A percentile compares a stretch with the other conserved stretches of the same genome.
Conservation (phyloP, 2,329 filamentous ascomycete species). For the Pseudophaeomoniella oleicola region DNA sequence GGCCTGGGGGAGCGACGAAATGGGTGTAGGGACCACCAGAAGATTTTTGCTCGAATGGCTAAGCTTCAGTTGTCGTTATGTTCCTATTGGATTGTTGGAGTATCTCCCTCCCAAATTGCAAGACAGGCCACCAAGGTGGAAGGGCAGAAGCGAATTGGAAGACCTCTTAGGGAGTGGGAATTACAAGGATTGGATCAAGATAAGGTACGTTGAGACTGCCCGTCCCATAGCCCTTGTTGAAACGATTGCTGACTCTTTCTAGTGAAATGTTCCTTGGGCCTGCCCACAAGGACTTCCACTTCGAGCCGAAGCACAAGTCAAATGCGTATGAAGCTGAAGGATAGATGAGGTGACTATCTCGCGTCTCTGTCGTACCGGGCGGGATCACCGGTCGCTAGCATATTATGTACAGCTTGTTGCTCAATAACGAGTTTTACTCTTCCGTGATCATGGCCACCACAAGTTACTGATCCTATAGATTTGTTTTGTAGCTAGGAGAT, state of each 20-base stretch:
- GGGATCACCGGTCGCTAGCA: no score
- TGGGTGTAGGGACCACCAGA: conserved; percentile 78
- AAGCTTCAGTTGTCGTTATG: conserved; percentile 83
- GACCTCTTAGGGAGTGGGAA: conserved; percentile 81
- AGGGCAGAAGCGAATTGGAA: conserved; percentile 78
- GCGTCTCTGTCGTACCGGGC: no score
- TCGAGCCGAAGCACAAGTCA: conserved; percentile 95
- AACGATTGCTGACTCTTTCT: not conserved
- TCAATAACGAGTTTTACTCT: no score
- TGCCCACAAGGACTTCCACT: conserved; percentile 78
- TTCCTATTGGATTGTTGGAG: conserved; percentile 79
- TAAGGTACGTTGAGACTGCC: conserved; percentile 52
- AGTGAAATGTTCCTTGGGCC: conserved; percentile 97
- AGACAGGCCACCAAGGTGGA: conserved; percentile 73
- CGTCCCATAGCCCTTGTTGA: not conserved
- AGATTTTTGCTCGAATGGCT: conserved; percentile 92
- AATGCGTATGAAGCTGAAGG: conserved; percentile 77
- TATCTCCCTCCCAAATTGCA: conserved; percentile 77
- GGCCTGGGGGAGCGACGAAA: conserved; percentile 89
- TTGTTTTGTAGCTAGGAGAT: no score
- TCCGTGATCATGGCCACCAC: no score
- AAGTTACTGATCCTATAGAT: no score
- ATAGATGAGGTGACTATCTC: no score
- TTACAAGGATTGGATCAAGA: conserved; percentile 97
- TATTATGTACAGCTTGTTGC: no score